A percentile compares a stretch with the other conserved stretches of the same genome.
These are phyloP conservation scores for Guadua angustifolia DNA, from an alignment of 176 grass and related monocot genomes.

Conservation along the genomic window DNA sequence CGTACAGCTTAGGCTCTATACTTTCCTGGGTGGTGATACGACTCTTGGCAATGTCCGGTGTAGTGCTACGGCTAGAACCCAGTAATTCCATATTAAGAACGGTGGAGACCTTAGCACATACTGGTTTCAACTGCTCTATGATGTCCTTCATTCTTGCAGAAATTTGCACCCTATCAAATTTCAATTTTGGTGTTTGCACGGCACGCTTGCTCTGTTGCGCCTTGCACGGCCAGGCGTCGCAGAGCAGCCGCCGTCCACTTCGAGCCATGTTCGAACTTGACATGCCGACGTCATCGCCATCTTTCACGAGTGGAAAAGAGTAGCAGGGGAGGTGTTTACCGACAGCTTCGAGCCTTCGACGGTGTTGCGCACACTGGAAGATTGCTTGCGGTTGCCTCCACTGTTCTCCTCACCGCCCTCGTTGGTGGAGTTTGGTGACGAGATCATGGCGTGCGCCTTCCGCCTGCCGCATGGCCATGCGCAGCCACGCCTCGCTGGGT, in stretches of 20 bases:
- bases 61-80: not conserved
- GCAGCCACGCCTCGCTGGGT: too few species aligned
- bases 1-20: conserved; percentile 6
- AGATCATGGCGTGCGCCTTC: too few species aligned
- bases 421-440: not conserved
- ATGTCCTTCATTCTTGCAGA: not conserved
- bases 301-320: too few species aligned
- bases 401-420: too few species aligned
- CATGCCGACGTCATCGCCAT: not conserved
- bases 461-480: too few species aligned
- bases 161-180: not conserved
- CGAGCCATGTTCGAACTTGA: too few species aligned
- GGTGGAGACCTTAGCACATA: not conserved
- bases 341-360: not conserved
- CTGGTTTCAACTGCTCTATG: not conserved
- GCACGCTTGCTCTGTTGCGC: too few species aligned
- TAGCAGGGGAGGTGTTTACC: conserved; percentile 2
- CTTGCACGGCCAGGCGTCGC: too few species aligned
- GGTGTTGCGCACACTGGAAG: not conserved
- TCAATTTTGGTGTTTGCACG: not conserved
- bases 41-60: not conserved
- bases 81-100: not conserved
- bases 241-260: too few species aligned
- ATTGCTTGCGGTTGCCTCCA: too few species aligned
- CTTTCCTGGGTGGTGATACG: not conserved